Conservation (phyloP, 2,329 filamentous ascomycete species). For the Talaromyces pinophilus region DNA sequence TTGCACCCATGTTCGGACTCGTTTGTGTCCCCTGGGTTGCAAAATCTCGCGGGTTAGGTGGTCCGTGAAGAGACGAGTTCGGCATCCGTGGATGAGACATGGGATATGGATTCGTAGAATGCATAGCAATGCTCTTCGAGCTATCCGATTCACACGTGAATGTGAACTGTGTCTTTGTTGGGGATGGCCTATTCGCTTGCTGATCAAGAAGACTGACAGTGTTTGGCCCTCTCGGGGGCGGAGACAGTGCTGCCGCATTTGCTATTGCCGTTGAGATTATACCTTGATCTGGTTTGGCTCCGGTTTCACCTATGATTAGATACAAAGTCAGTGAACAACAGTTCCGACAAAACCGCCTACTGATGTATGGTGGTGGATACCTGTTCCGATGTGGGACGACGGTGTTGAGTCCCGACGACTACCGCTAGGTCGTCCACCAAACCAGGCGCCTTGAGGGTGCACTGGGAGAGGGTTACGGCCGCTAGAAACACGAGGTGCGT, state of each 20-base stretch:
- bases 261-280: conserved; percentile 93
- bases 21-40: conserved; percentile 59
- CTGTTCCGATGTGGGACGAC: conserved; percentile 43
- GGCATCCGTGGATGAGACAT: conserved; percentile 39
- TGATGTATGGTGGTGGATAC: conserved; percentile 29
- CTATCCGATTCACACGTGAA: conserved; percentile 94
- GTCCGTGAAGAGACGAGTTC: conserved; percentile 1
- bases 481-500: conserved; percentile 49
- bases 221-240: conserved; percentile 66
- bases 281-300: conserved; percentile 60
- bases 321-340: conserved; percentile 28
- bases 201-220: conserved; percentile 77
- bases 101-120: conserved; percentile 56
- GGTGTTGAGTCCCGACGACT: conserved; percentile 50
- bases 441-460: conserved; percentile 60
- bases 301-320: conserved; percentile 39
- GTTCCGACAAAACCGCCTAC: background rate
- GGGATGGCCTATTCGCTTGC: conserved; percentile 63
- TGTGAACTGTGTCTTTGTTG: conserved; percentile 85
- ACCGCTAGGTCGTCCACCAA: conserved; percentile 51
- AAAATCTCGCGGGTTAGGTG: conserved; percentile 40
- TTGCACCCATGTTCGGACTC: conserved; percentile 51
- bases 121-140: conserved; percentile 75
- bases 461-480: conserved; percentile 61
- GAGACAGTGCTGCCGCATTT: conserved; percentile 72